Base-by-base conservation (phyloP, 257 asterid species). In the Euphrasia confusa region DNA sequence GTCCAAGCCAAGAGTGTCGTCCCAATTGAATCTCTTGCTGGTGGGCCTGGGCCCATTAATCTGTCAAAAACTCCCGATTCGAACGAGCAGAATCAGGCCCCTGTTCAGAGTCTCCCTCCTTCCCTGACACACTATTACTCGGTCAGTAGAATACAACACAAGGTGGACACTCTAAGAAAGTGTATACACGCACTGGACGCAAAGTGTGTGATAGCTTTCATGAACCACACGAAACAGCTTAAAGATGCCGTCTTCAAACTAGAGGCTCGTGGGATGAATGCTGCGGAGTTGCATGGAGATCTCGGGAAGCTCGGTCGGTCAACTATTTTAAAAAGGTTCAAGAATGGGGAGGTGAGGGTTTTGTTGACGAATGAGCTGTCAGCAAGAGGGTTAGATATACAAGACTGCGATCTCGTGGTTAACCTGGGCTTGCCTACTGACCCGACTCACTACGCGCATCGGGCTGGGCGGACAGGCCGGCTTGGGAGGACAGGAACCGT, bases 371-470 rank as follows among this genome's bases (percentile, higher is more conserved):
- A 81, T 58, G 99, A 93, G 77, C 96, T 93, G 14, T 89, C 97
- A 13, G 99, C 99, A 5, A 80, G 99, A 71, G 97, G 99, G 65
- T 82, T 93, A 63, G 99, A 93, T 76, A 70, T 93, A 15, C 90
- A 96, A 2, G 99, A 89, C 69, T 93, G 99, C 66, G 97, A 93
- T 72, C 97, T 93, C 56, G 99, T 93, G 24, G 99, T 93, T 49
- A 89, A 93, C 74, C 78, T 93, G 72, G 97, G 61, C 64, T 67
- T 93, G 74, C 97, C 99, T 10, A 93, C 99, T 11, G 97, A 93
- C 72, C 74, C 96, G 0, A 79, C 66, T 61, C 99, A 93, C 61
- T 93, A 89, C 58, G 94, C 99, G 2, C 99, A 93, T 79, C 80
- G 99, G 66, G 99, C 99, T 28, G 99, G 99, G 9, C 74, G 97